Percentiles rank a stretch among this genome's conserved stretches.
Evolutionary conservation across 345 rosid species (phyloP).

Genomic region (Pseudoturritis turrita): DNA sequence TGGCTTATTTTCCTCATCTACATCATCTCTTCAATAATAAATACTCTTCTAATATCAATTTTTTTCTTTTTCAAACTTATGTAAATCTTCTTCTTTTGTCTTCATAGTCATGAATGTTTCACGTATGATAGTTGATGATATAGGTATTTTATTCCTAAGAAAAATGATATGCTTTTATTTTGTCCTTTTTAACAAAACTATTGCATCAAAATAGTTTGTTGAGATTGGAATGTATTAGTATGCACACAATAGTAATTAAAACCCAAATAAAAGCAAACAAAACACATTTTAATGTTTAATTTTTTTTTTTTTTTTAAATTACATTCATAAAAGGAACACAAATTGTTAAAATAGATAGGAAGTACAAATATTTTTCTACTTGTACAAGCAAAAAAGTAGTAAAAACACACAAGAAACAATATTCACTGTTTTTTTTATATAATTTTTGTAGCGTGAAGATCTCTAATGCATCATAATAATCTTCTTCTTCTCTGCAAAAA

Average conservation of each 20-base stretch:
- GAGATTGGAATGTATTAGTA: constrained; percentile 7
- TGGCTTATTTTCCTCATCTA: background rate
- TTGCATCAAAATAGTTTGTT: background rate
- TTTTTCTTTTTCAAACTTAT: background rate
- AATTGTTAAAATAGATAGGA: background rate
- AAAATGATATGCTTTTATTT: background rate
- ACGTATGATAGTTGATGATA: too few relatives aligned
- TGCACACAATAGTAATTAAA: background rate
- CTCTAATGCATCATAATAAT: constrained; percentile 17
- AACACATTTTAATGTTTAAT: background rate
- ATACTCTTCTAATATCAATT: background rate
- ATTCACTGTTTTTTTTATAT: background rate
- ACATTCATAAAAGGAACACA: background rate
- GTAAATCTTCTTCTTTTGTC: background rate
- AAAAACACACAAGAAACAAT: background rate
- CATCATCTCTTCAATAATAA: background rate
- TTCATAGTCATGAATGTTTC: background rate
- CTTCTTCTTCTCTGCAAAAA: constrained; percentile 9
- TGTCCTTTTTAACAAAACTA: background rate
- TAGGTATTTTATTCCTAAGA: background rate
- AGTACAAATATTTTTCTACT: constrained; percentile 21
- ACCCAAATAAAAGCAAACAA: background rate
- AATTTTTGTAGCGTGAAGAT: constrained; percentile 15
- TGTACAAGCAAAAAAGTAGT: background rate
- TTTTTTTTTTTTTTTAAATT: background rate